Evolutionary conservation across 2,329 filamentous ascomycete genomes (phyloP).

Genomic region (Escovopsis sp.): DNA sequence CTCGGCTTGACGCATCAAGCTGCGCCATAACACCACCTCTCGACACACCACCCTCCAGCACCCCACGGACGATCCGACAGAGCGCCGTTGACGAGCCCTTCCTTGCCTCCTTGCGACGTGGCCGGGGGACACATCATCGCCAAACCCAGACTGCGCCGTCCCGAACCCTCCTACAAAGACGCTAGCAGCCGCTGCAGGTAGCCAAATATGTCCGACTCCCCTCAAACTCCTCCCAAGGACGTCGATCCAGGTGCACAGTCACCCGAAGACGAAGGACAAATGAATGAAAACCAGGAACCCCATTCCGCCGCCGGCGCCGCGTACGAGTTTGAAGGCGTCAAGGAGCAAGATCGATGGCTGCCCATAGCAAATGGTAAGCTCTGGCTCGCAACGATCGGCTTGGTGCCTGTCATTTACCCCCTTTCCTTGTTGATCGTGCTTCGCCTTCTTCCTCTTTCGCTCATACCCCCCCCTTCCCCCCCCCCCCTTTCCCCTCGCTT

Average conservation of each 20-base stretch:
- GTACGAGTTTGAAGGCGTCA: constrained; percentile 88
- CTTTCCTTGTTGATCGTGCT: not conserved
- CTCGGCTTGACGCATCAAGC: constrained; percentile 39
- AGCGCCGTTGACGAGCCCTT: constrained; percentile 32
- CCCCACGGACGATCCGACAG: not conserved
- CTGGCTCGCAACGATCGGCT: too few species aligned
- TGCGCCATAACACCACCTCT: constrained; percentile 39
- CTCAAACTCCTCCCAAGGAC: constrained; percentile 83
- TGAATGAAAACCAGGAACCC: constrained; percentile 74
- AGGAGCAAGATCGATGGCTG: constrained; percentile 98
- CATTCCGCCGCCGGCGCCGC: constrained; percentile 53
- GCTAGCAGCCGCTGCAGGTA: constrained; percentile 50
- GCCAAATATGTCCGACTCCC: constrained; percentile 83
- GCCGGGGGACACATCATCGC: constrained; percentile 44
- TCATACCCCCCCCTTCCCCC: not conserved
- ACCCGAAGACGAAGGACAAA: constrained; percentile 84
- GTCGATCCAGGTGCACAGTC: constrained; percentile 87
- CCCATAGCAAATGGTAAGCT: constrained; percentile 99
- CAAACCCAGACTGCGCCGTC: constrained; percentile 38
- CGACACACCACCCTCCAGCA: constrained; percentile 25
- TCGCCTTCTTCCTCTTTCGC: too few species aligned
- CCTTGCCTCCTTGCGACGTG: constrained; percentile 38
- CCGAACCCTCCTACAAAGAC: constrained; percentile 43
- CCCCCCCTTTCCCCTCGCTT: not conserved
- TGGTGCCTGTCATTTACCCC: not conserved